Evolutionary conservation across 2,329 filamentous ascomycete genomes (phyloP).

Genomic region (Scortechinia acanthostroma): DNA sequence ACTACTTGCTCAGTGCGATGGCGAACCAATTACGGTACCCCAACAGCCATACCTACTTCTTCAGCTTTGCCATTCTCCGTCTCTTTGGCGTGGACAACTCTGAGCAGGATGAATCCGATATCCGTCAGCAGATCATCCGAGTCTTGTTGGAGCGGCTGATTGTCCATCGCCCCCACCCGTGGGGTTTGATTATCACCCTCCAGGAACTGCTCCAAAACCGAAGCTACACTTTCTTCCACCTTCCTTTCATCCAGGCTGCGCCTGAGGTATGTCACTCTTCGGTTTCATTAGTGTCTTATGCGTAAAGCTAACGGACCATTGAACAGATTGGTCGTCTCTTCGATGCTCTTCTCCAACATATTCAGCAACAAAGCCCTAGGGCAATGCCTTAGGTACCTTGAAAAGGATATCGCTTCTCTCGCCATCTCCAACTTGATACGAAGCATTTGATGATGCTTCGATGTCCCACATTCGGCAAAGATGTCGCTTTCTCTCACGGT

Average conservation of each 20-base stretch:
- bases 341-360: conserved; percentile 31
- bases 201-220: conserved; percentile 87
- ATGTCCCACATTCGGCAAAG: conserved; percentile 4
- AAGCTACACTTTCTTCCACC: conserved; percentile 83
- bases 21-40: conserved; percentile 88
- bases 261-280: conserved; percentile 68
- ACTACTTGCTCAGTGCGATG: conserved; percentile 77
- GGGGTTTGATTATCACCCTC: conserved; percentile 84
- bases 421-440: neutral
- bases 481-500: neutral
- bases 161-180: conserved; percentile 86
- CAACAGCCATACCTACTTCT: conserved; percentile 85
- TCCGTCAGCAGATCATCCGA: conserved; percentile 84
- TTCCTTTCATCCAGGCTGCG: conserved; percentile 82
- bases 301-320: conserved; percentile 5
- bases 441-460: neutral
- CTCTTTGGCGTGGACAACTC: conserved; percentile 72
- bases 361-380: conserved; percentile 35
- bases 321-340: conserved; percentile 31
- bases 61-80: conserved; percentile 76
- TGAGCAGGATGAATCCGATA: conserved; percentile 71
- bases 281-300: neutral
- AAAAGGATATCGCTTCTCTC: neutral
- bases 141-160: conserved; percentile 82
- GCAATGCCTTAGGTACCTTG: conserved; percentile 14